These are phyloP conservation scores for Farysia itapuensis DNA, from an alignment of 1,284 basidiomycete species.

Conservation along the genomic window DNA sequence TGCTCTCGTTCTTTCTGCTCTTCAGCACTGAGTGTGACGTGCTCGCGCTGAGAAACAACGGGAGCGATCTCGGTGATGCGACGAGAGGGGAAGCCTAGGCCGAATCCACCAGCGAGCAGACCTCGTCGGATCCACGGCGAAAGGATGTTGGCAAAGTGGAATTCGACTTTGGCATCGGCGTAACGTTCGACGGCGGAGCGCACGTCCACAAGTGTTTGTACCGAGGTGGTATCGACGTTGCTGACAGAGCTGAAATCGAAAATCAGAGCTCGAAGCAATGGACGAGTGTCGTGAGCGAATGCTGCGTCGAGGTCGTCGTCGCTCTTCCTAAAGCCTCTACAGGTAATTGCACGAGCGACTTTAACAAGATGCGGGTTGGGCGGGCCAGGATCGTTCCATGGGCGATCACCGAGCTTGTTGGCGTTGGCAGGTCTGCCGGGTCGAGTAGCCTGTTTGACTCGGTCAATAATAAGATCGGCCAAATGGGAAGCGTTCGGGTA, in stretches of 20 bases:
- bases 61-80: constrained; percentile 47
- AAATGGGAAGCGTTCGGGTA: constrained; percentile 86
- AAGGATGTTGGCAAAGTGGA: constrained; percentile 84
- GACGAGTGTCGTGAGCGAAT: constrained; percentile 63
- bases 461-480: constrained; percentile 76
- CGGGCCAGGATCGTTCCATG: constrained; percentile 86
- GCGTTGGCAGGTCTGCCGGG: constrained; percentile 64
- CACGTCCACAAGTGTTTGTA: constrained; percentile 88
- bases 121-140: constrained; percentile 83
- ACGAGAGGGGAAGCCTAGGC: constrained; percentile 25
- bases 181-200: constrained; percentile 83
- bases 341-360: constrained; percentile 29
- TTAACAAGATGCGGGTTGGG: constrained; percentile 44
- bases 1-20: constrained; percentile 25
- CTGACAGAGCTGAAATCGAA: constrained; percentile 83
- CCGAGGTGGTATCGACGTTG: constrained; percentile 73
- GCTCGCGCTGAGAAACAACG: constrained; percentile 70
- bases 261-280: constrained; percentile 79
- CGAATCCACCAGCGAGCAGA: constrained; percentile 37
- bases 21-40: constrained; percentile 10
- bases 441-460: constrained; percentile 76
- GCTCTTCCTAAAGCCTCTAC: constrained; percentile 18
- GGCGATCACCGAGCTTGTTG: constrained; percentile 67
- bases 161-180: constrained; percentile 76
- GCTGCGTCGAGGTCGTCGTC: constrained; percentile 37